Evolutionary conservation across 1,139 yeast species (phyloP).

Genomic region (Yamadazyma kanchanaburiensis): DNA sequence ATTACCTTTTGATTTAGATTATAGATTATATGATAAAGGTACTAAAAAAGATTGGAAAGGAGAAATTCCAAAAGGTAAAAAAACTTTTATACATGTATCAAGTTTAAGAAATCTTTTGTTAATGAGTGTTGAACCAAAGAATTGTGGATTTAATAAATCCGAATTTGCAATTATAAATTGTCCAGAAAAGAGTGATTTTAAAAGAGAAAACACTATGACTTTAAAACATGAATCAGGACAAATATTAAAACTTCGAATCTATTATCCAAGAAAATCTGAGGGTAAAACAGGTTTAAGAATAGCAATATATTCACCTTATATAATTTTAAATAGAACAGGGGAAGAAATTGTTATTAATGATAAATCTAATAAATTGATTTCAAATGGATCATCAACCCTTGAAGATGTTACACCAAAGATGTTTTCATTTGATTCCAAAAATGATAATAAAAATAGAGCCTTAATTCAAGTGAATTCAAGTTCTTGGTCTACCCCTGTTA

Average conservation of each 20-base stretch:
- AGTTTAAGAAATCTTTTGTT: conserved; percentile 68
- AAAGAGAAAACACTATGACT: conserved; percentile 49
- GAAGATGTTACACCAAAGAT: conserved; percentile 53
- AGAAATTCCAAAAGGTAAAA: conserved; percentile 57
- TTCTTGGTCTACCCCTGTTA: conserved; percentile 69
- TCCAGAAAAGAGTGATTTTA: conserved; percentile 51
- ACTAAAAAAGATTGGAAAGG: conserved; percentile 71
- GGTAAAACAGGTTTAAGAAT: conserved; percentile 56
- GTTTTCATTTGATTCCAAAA: conserved; percentile 75
- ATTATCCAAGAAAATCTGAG: conserved; percentile 49
- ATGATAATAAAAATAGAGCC: conserved; percentile 66
- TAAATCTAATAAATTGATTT: conserved; percentile 45
- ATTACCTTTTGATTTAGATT: conserved; percentile 77
- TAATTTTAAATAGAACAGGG: conserved; percentile 78
- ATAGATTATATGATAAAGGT: conserved; percentile 74
- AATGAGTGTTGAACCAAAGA: conserved; percentile 66
- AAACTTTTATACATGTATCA: conserved; percentile 76
- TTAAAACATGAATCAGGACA: conserved; percentile 64
- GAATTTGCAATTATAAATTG: conserved; percentile 80
- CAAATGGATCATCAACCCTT: conserved; percentile 24
- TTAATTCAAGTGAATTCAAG: conserved; percentile 68
- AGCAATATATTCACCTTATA: conserved; percentile 79
- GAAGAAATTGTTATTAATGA: conserved; percentile 60
- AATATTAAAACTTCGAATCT: conserved; percentile 56
- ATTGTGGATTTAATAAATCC: conserved; percentile 63